phyloP scores from a whole-genome alignment of 1,284 basidiomycete species.

The Ceratobasidium sp. region DNA sequence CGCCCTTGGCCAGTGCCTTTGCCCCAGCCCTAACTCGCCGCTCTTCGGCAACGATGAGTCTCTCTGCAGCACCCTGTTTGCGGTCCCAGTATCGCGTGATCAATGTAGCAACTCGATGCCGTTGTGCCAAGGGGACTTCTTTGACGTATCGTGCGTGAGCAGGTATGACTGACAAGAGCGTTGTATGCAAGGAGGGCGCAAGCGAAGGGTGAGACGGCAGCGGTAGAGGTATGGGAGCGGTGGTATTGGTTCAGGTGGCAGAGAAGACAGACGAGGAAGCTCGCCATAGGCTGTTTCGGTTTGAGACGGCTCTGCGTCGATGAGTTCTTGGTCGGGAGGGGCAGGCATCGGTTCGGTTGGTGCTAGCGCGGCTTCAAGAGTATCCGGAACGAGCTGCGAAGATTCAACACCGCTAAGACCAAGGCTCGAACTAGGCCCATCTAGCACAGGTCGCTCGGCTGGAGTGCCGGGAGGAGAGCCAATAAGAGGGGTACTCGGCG shows the following conservation, averaged over 20 bases:
- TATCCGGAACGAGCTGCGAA: background rate
- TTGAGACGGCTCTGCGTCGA: background rate
- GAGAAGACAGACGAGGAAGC: background rate
- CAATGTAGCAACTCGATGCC: constrained; percentile 19
- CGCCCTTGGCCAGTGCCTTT: constrained; percentile 54
- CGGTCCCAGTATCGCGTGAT: constrained; percentile 33
- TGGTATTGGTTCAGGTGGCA: background rate
- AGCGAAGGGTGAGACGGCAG: constrained; percentile 7
- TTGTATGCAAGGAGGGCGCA: background rate
- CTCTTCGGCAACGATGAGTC: constrained; percentile 22
- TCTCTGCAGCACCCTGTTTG: constrained; percentile 20
- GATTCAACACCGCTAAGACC: background rate
- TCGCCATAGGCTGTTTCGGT: background rate
- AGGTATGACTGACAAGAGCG: constrained; percentile 6
- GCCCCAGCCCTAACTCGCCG: constrained; percentile 13
- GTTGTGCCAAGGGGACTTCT: background rate
- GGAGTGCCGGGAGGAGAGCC: no score
- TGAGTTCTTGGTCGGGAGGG: background rate
- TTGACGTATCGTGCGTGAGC: constrained; percentile 20
- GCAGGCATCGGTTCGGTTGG: background rate
- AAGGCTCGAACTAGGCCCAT: background rate
- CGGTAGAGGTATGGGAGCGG: background rate
- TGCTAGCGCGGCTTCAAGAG: no score
- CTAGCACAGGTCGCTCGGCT: background rate
- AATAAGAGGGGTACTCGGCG: background rate